Conservation (phyloP, 768 basidiomycete genomes). For the Trametes elegans region DNA sequence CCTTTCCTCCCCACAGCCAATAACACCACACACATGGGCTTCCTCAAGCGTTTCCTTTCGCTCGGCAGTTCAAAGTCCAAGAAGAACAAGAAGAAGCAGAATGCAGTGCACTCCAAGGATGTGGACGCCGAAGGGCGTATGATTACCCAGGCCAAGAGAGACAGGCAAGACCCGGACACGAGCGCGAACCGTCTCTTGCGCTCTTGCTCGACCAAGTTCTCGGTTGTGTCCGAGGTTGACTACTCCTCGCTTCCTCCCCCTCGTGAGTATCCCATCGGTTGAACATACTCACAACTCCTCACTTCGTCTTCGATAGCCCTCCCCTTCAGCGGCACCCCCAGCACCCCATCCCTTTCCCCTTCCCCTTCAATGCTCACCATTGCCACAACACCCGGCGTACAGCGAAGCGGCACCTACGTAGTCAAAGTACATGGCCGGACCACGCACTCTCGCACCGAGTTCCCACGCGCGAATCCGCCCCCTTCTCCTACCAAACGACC, state of each 20-base stretch:
- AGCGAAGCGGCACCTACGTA: constrained; percentile 61
- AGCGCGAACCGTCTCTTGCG: constrained; percentile 54
- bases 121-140: constrained; percentile 27
- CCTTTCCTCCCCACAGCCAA: not conserved
- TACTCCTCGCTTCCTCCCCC: constrained; percentile 62
- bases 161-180: constrained; percentile 42
- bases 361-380: constrained; percentile 15
- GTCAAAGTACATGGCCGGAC: constrained; percentile 70
- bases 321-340: not conserved
- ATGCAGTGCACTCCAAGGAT: constrained; percentile 21
- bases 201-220: constrained; percentile 68
- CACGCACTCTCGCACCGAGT: constrained; percentile 60
- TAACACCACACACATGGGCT: constrained; percentile 49
- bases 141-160: constrained; percentile 14
- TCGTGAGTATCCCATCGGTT: constrained; percentile 47
- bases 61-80: constrained; percentile 63
- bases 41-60: constrained; percentile 70
- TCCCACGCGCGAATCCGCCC: constrained; percentile 57
- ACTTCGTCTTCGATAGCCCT: constrained; percentile 31
- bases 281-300: not conserved
- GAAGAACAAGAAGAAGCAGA: constrained; percentile 36
- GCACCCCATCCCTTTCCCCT: constrained; percentile 12
- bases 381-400: constrained; percentile 41
- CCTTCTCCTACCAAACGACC: constrained; percentile 22
- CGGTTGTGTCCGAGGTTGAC: constrained; percentile 54